Percentiles rank a stretch among this genome's conserved stretches.
Conservation (phyloP, 345 rosid species). For the Bruguiera sexangula region DNA sequence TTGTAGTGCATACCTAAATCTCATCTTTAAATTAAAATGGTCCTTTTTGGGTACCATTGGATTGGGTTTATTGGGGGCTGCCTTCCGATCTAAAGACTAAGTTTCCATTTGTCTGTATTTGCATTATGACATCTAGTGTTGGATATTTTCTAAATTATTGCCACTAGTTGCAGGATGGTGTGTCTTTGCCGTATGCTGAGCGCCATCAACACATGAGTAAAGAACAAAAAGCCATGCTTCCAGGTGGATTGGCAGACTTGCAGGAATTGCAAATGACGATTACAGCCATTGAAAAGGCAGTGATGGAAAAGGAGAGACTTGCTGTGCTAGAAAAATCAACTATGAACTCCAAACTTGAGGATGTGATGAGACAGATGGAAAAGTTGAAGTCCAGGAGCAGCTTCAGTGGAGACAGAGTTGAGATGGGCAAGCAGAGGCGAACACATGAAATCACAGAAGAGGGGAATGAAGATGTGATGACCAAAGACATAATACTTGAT, state of each 20-base stretch:
- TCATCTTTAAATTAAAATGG: conserved; percentile 4
- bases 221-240: conserved; percentile 19
- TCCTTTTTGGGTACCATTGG: conserved; percentile 10
- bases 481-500: conserved; percentile 94
- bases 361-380: conserved; percentile 49
- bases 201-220: conserved; percentile 28
- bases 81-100: conserved; percentile 1
- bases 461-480: conserved; percentile 56
- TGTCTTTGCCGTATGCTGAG: conserved; percentile 24
- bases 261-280: conserved; percentile 56
- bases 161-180: conserved; percentile 41
- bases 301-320: conserved; percentile 59
- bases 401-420: conserved; percentile 22
- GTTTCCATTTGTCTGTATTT: neutral
- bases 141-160: conserved; percentile 2
- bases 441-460: conserved; percentile 31
- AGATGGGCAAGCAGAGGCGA: conserved; percentile 27
- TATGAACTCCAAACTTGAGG: conserved; percentile 54
- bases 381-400: conserved; percentile 38
- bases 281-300: conserved; percentile 57
- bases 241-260: conserved; percentile 39
- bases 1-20: neutral
- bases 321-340: conserved; percentile 46
- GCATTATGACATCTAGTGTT: conserved; percentile 1
- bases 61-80: conserved; percentile 1